These are phyloP conservation scores for Collybiopsis confluens DNA, from an alignment of 768 basidiomycete species.

Conservation along the genomic window DNA sequence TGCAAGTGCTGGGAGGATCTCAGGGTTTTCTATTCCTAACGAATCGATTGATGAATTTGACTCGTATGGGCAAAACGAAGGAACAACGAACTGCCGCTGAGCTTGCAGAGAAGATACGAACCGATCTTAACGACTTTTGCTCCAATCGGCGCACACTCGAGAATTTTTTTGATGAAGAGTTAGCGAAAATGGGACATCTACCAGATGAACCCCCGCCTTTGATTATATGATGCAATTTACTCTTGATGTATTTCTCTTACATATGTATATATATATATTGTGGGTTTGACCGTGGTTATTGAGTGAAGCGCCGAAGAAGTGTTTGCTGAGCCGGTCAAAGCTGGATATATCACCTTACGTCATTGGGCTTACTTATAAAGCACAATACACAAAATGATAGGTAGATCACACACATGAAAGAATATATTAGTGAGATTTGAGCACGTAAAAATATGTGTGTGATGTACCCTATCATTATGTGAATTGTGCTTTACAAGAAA, in stretches of 20 bases:
- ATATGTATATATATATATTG: conserved; percentile 20
- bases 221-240: conserved; percentile 5
- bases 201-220: conserved; percentile 56
- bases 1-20: conserved; percentile 77
- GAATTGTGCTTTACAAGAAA: too few relatives aligned
- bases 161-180: conserved; percentile 71
- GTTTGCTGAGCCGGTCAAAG: too few relatives aligned
- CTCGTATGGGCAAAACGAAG: conserved; percentile 60
- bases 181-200: conserved; percentile 40
- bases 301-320: background rate
- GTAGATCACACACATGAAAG: too few relatives aligned
- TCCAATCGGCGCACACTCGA: conserved; percentile 47
- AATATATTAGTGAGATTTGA: too few relatives aligned
- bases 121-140: conserved; percentile 63
- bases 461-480: too few relatives aligned
- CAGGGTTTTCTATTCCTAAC: conserved; percentile 87
- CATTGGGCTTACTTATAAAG: too few relatives aligned
- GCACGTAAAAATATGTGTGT: too few relatives aligned
- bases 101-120: conserved; percentile 55
- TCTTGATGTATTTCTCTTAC: too few relatives aligned
- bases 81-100: conserved; percentile 50
- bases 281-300: background rate
- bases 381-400: too few relatives aligned
- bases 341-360: too few relatives aligned
- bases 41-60: conserved; percentile 77